These are phyloP conservation scores for Torulaspora franciscae DNA, from an alignment of 805 yeast species.

Conservation along the genomic window DNA sequence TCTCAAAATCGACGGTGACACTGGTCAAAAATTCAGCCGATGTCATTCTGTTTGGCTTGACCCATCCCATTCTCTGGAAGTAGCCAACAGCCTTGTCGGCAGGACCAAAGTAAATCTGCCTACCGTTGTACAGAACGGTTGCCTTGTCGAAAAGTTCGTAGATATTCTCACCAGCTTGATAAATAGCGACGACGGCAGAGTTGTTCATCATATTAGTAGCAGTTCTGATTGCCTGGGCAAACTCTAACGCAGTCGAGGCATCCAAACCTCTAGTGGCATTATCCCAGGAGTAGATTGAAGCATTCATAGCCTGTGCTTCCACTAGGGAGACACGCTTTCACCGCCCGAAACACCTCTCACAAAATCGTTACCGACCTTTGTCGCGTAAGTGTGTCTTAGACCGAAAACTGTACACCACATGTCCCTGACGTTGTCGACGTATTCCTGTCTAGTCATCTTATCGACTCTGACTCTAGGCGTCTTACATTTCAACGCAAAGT, in stretches of 20 bases:
- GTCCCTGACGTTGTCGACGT: slow-evolving; percentile 38
- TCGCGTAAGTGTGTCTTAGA: slow-evolving; percentile 53
- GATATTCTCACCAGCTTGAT: slow-evolving; percentile 64
- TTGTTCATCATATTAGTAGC: slow-evolving; percentile 52
- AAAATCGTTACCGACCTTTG: slow-evolving; percentile 63
- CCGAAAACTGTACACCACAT: slow-evolving; percentile 47
- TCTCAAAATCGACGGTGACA: slow-evolving; percentile 57
- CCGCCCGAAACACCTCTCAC: slow-evolving; percentile 72
- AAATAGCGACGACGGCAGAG: slow-evolving; percentile 60
- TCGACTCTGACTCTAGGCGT: slow-evolving; percentile 45
- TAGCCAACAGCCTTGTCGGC: slow-evolving; percentile 48
- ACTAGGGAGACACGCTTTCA: slow-evolving; percentile 69
- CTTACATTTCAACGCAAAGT: slow-evolving; percentile 46
- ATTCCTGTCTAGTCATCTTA: slow-evolving; percentile 38
- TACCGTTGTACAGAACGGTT: slow-evolving; percentile 55
- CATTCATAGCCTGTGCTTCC: slow-evolving; percentile 53
- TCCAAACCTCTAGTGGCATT: slow-evolving; percentile 69
- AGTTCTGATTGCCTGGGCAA: slow-evolving; percentile 53
- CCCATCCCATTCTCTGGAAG: slow-evolving; percentile 57
- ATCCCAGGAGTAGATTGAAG: slow-evolving; percentile 58
- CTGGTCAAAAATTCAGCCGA: slow-evolving; percentile 66
- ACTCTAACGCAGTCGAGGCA: slow-evolving; percentile 66
- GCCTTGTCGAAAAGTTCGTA: slow-evolving; percentile 58
- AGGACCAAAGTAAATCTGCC: slow-evolving; percentile 58
- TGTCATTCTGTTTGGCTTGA: slow-evolving; percentile 58